A percentile compares a stretch with the other conserved stretches of the same genome.
Conservation (phyloP, 495 filamentous ascomycete genomes). For the Neurospora tetrasperma region DNA sequence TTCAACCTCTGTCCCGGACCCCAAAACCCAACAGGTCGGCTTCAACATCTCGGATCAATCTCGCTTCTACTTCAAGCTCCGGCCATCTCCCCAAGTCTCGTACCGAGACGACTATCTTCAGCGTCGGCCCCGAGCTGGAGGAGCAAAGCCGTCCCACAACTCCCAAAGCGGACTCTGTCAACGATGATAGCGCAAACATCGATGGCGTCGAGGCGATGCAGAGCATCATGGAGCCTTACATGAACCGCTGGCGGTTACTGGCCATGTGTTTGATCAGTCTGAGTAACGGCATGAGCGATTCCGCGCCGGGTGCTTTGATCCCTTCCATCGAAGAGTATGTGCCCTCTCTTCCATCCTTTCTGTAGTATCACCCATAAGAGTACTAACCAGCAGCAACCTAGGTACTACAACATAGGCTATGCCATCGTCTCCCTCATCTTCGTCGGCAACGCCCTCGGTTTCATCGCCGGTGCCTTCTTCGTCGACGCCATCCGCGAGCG, state of each 20-base stretch:
- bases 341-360: background rate
- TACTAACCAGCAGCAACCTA: constrained; percentile 4
- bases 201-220: constrained; percentile 10
- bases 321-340: constrained; percentile 53
- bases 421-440: constrained; percentile 70
- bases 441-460: constrained; percentile 67
- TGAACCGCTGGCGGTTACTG: constrained; percentile 37
- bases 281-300: constrained; percentile 49
- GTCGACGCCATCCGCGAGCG: constrained; percentile 46
- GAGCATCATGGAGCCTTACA: constrained; percentile 10
- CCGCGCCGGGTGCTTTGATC: constrained; percentile 61
- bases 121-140: background rate
- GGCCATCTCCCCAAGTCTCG: too few relatives aligned
- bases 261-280: constrained; percentile 43
- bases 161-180: constrained; percentile 36
- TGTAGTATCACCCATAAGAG: too few relatives aligned
- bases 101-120: background rate
- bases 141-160: constrained; percentile 43
- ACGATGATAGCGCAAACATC: background rate
- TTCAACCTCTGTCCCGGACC: constrained; percentile 16
- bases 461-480: constrained; percentile 59
- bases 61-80: constrained; percentile 1
- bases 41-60: constrained; percentile 12
- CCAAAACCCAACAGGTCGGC: constrained; percentile 6
- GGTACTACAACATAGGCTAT: constrained; percentile 60